phyloP scores from a whole-genome alignment of 2,329 filamentous ascomycete species.

The Phialophora macrospora region DNA sequence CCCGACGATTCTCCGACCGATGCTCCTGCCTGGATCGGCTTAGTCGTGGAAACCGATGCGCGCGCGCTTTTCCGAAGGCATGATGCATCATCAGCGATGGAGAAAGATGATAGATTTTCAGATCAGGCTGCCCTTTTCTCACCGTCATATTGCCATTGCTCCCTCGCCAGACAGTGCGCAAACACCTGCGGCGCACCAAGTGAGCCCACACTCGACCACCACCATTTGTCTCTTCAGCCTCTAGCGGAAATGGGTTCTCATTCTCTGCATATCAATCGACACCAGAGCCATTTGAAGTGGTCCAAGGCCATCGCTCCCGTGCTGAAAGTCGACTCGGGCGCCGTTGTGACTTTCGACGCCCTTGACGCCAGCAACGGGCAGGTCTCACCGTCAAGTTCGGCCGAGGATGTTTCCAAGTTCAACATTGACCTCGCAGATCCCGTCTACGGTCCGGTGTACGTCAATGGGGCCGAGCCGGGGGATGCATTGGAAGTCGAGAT shows the following conservation, averaged over 20 bases:
- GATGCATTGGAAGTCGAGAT: constrained; percentile 60
- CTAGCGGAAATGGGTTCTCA: constrained; percentile 1
- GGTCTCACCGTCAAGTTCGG: constrained; percentile 33
- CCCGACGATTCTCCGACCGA: not conserved
- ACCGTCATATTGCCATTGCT: not conserved
- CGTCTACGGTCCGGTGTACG: constrained; percentile 57
- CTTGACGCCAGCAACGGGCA: constrained; percentile 48
- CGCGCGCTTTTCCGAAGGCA: constrained; percentile 1
- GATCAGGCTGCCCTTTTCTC: not conserved
- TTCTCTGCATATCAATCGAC: constrained; percentile 29
- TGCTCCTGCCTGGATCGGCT: not conserved
- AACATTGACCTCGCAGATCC: constrained; percentile 46
- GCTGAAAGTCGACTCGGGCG: constrained; percentile 55
- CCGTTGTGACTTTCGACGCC: constrained; percentile 54
- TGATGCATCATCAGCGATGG: constrained; percentile 5
- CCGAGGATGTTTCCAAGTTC: not conserved
- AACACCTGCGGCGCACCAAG: not conserved
- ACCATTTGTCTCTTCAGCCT: too few relatives aligned
- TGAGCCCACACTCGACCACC: not conserved
- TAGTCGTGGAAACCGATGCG: not conserved
- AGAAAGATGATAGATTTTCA: not conserved
- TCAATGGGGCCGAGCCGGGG: constrained; percentile 57
- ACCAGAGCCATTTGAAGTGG: constrained; percentile 53
- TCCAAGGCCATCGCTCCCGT: constrained; percentile 53
- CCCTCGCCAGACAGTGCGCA: not conserved